Evolutionary conservation across 2,329 filamentous ascomycete genomes (phyloP), one percentile per base, ranked within the genome.

Genomic region (Lachnellula willkommii): DNA sequence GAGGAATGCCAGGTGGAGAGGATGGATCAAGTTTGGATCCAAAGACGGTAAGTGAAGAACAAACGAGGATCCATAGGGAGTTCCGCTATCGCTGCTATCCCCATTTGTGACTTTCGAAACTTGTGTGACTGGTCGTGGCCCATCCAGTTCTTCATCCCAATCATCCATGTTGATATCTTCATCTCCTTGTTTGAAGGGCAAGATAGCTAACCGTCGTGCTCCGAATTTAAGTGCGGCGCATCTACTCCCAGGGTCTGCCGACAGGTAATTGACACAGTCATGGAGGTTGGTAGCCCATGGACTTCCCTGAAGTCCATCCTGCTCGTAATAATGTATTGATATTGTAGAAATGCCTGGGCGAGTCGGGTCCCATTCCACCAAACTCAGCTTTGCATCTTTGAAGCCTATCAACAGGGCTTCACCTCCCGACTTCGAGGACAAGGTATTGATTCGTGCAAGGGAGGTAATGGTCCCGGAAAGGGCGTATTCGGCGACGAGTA

Each of bases 291-390:
- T 81, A 50, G 88, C 85, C 87, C 91, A 96, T 0, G 93, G 92
- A 60, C 84, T 88, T 52, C 87, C 85, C 63, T 88, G 84, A 59
- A 93, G 77, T 69, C 96, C 92, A 68, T 96, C 92, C 70, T 94
- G 89, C 72, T 99, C 94, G 74, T 97, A 99, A 78, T 92, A 97
- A 75, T 99, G 94, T 66, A 99, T 93, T 51, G 93, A 97, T 60
- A 94, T 83, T 52, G 93, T 97, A 65, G 87, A 85, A 65, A 97
- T 85, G 51, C 83, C 82, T 72, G 89, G 80, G 63, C 83, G 84
- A 69, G 88, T 84, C 8, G 90, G 85, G 70, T 97, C 90, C 94
- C 94, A 99, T 75, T 96, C 90, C 54, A 96, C 80, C 71, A 99
- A 78, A 72, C 89, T 95, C 68, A 97, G 80, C 74, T 96, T 96